Conservation (phyloP, 208 protist genomes). For the Leishmania lainsoni region DNA sequence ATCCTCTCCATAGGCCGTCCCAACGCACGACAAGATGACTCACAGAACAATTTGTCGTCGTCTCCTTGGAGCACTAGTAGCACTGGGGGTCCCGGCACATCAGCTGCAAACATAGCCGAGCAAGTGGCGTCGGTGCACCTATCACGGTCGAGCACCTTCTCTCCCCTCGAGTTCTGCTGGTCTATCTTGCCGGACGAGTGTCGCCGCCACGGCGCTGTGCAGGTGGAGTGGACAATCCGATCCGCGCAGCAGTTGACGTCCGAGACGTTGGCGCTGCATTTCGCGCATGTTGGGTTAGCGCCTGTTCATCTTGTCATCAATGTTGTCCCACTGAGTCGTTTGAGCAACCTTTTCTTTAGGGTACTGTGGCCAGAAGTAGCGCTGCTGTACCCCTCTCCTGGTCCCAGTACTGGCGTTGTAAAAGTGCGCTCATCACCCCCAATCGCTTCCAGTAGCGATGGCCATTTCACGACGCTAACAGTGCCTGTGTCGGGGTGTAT, state of each 20-base stretch:
- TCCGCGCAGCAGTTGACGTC: constrained; percentile 20
- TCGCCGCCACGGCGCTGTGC: constrained; percentile 12
- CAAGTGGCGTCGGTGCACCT: neutral
- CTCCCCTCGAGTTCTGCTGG: constrained; percentile 35
- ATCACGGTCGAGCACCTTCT: neutral
- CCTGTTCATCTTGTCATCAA: constrained; percentile 20
- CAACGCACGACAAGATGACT: neutral
- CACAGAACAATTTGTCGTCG: neutral
- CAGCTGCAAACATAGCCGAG: neutral
- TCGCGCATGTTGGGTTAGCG: constrained; percentile 5
- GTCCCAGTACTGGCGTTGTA: neutral
- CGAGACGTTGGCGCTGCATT: constrained; percentile 15
- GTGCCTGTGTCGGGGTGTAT: constrained; percentile 4
- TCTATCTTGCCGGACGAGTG: constrained; percentile 31
- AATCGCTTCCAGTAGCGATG: neutral
- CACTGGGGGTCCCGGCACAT: neutral
- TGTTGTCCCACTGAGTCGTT: constrained; percentile 23
- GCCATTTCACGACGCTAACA: constrained; percentile 17
- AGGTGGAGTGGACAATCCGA: constrained; percentile 20
- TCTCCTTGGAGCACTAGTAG: neutral
- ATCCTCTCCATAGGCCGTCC: constrained; percentile 13
- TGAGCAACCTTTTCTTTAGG: constrained; percentile 29
- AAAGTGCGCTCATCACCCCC: neutral
- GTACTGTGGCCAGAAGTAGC: constrained; percentile 19
- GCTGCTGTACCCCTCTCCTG: neutral